Evolutionary conservation across 148 eudicot genomes (phyloP), one percentile per base, ranked within the genome.

Genomic region (Nyssa sinensis): DNA sequence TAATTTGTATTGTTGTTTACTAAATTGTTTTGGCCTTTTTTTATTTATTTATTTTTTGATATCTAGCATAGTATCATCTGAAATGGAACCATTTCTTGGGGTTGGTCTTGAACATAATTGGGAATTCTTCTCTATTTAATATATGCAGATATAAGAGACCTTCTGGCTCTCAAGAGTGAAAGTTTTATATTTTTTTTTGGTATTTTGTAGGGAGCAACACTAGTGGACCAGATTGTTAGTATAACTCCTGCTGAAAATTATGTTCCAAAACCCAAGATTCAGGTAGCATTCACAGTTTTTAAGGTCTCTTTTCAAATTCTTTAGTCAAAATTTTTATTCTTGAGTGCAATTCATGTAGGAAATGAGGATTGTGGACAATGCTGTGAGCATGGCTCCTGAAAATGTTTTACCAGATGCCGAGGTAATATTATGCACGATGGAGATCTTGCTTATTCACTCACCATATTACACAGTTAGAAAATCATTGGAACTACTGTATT

Each of bases 221-320:
- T 94, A 62, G 98, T 90, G 63, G 98, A 94, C 80, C 98, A 89
- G 78, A 91, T 92, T 77, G 98, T 94, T 59, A 81, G 79, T 74
- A 84, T 94, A 67, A 83, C 84, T 71, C 90, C 85, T 64, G 97
- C 87, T 1, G 88, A 90, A 67, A 83, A 92, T 85, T 94, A 90
- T 85, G 89, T 85, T 44, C 81, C 76, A 23, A 79, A 83, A 62
- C 71, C 83, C 30, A 85, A 83, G 70, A 76, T 44, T 35, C 73
- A 29, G 84, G 89, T 88, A 69, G 64, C 66, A 31, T 67, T 74
- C 30, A 19, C 63, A 55, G 1, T 31, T 61, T 30, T 62, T 61
- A 8, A 51, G 10, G 37, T 59, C 9, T 37, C 31, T 66, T 55
- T 57, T 21, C 9, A 7, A 53, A 27, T 74, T 37, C 51, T 59